Base-by-base conservation (phyloP, 2,329 filamentous ascomycete genomes). In the Colletotrichum liriopes region DNA sequence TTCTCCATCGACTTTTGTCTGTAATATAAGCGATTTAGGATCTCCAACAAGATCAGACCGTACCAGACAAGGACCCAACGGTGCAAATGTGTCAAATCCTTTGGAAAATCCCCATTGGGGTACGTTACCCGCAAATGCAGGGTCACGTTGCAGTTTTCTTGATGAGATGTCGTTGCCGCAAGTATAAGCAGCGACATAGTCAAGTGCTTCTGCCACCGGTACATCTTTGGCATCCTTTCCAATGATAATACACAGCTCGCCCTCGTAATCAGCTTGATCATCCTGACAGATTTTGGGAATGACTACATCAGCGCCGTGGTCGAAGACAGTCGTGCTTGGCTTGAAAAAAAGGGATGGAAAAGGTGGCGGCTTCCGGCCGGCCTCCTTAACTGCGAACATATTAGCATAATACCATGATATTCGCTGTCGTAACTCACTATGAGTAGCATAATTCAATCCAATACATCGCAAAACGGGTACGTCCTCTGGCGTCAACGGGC, bases 381-480 rank as follows among this genome's bases (percentile, higher is more conserved):
- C 85, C 79, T 90, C 87, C 45, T 83, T 81, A 75, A 89, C 87
- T 89, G 61, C 32, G 26, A 18, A 1, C 1, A 1, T 7, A 6
- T 35, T 70, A 41, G 61, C 52, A 37, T 37, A 23, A 23, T 1
- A 61, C 29, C 12, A 14, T 3, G 20, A 18, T 0, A 18, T 32
- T 5, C 14, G 14, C 5, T 2, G 5, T 18, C 1, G 1, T 5
- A 32, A 59, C 80, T 70, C 70, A 84, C 83, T 88, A 75, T 91
- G 89, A 65, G 87, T 90, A 49, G 85, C 84, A 75, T 91, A 91
- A 75, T 92, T 91, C 37, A 91, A 76, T 0, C 89, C 90, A 16
- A 91, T 85, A 74, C 89, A 91, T 26, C 88, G 80, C 4, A 92
- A 76, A 54, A 90, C 88, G 0, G 88, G 86, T 0, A 91, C 86